Evolutionary conservation across 2,329 filamentous ascomycete species (phyloP), one percentile per base, ranked within the genome.

Genomic region (Monosporascus cannonballus): DNA sequence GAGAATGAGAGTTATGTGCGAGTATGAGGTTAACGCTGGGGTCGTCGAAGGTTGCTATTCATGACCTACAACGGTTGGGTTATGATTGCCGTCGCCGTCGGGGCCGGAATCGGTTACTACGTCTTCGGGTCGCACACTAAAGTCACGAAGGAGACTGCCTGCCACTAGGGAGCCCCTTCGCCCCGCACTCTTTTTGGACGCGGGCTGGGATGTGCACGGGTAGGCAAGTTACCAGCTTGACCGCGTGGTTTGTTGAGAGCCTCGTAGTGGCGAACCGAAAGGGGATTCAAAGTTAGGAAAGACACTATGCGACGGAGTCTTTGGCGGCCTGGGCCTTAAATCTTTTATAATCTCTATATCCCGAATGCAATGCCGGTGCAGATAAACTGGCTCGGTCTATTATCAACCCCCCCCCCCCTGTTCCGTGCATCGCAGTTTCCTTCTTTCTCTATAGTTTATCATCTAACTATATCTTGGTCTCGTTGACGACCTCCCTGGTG

Each of bases 51-150:
- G 94, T 78, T 99, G 56, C 74, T 99, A 22, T 99, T 99, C 73
- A 99, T 99, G 94, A 99, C 94, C n/a, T 99, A 99, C 74, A 99
- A 99, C 65, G 94, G 94, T 52, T 96, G 89, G 86, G 85, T 99
- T 61, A 99, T 99, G 94, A 72, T 96, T 60, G 83, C 93, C 3
- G 92, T 97, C 17, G 88, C 88, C 1, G 75, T 95, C 9, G 94
- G 94, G 17, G 92, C 93, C 0, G 96, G 95, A 60, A 71, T 96
- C 45, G 94, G 94, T 44, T 96, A 96, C 67, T 68, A 96, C 55
- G 63, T 87, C 45, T 99, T 96, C 73, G 87, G 89, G 17, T 80
- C 83, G 52, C 76, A 78, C 51, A 84, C 84, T 1, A 79, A 84
- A 50, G 81, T 86, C 7, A 86, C 86, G 27, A 96, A 96, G 77